Base-by-base conservation (phyloP, 1,284 basidiomycete species). In the Cutaneotrichosporon sp. region DNA sequence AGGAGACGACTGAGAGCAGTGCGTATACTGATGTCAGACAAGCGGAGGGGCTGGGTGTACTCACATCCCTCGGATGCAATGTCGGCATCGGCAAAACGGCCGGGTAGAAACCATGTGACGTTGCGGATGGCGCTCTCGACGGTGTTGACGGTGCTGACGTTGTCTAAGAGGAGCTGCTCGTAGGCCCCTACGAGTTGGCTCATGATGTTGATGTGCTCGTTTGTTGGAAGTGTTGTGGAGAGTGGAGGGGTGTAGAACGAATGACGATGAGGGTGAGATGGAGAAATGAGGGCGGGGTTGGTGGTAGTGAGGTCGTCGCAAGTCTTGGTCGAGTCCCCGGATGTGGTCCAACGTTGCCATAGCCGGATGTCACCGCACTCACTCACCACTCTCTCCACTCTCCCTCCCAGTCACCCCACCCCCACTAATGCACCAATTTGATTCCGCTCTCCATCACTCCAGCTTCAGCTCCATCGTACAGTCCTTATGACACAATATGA, bases 81-180 rank as follows among this genome's bases (percentile, higher is more conserved):
- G 73, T 97, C 93, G 49, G 92, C 90, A 80, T 97, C 93, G 72
- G 91, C 90, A 81, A 97, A 97, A 57, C 92, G 82, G 59, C 92
- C 93, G 19, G 93, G 92, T 22, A 97, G 79, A 63, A 97, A 86
- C 88, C 91, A 97, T 33, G 90, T 93, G 61, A 96, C 77, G 55
- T 89, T 92, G 54, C 90, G 81, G 59, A 97, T 76, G 11, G 87
- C 85, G 31, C 87, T 90, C 75, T 97, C 92, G 60, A 96, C 79
- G 12, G 87, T 84, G 17, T 86, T 86, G 54, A 97, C 88, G 14
- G 88, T 84, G 9, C 85, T 84, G 29, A 87, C 84, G 75, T 93
- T 91, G 55, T 84, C 81, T 62, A 92, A 77, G 52, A 93, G 79
- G 65, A 91, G 88, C 32, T 81, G 77, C 71, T 92, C 88, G 75